A percentile compares a stretch with the other conserved stretches of the same genome.
These are phyloP conservation scores for Zoysia matrella DNA, from an alignment of 202 grass and related monocot genomes.

Conservation along the genomic window DNA sequence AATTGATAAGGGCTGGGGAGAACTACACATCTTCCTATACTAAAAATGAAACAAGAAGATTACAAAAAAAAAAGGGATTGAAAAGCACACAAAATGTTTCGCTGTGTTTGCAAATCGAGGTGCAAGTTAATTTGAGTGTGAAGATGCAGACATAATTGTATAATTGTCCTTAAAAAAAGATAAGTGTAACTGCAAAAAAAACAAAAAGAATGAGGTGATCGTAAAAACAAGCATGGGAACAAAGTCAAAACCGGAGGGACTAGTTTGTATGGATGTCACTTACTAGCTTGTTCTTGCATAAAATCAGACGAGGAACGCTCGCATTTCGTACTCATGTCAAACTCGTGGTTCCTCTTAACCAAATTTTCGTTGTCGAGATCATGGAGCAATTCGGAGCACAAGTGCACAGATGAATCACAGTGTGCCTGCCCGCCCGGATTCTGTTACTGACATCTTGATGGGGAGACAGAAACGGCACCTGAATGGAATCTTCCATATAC, in stretches of 20 bases:
- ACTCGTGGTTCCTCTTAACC: background rate
- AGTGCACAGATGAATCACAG: background rate
- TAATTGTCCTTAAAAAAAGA: background rate
- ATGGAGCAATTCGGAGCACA: constrained; percentile 36
- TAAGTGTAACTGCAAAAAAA: background rate
- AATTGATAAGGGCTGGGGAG: background rate
- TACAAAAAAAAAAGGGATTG: no score
- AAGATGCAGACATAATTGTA: background rate
- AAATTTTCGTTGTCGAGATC: background rate
- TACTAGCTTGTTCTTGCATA: constrained; percentile 9
- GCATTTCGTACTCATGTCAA: background rate
- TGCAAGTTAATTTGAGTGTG: background rate
- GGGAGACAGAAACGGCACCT: constrained; percentile 30
- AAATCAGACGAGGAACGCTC: background rate
- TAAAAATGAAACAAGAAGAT: no score
- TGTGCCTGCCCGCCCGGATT: background rate
- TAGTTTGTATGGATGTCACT: background rate
- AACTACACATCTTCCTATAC: no score
- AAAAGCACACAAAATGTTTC: background rate
- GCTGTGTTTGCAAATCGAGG: background rate
- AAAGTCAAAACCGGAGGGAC: background rate
- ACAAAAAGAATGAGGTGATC: no score
- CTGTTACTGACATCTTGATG: constrained; percentile 24
- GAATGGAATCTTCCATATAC: constrained; percentile 39
- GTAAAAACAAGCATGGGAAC: no score